Base-by-base conservation (phyloP, 805 yeast species). In the Danielozyma ontarioensis region DNA sequence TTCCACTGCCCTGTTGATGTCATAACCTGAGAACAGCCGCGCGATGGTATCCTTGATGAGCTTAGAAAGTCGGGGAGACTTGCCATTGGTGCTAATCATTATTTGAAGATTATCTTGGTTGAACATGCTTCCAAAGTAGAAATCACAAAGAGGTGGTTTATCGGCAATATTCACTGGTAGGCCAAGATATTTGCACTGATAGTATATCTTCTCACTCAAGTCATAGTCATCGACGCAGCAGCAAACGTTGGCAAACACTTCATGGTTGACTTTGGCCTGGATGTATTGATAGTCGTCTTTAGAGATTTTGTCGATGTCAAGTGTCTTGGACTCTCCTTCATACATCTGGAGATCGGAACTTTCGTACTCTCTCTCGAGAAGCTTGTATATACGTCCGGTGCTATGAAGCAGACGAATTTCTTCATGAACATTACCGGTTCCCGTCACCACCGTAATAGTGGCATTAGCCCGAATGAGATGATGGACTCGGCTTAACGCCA, bases 31-130 rank as follows among this genome's bases (percentile, higher is more conserved):
- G 30, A 65, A 62, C 34, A 62, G 64, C 35, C 72, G 68, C 15
- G 80, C 72, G 34, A 85, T 79, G 25, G 75, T 59, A 37, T 75
- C 70, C 41, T 64, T 66, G 36, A 67, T 63, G 33, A 64, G 42
- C 40, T 70, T 69, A 32, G 87, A 80, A 45, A 85, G 69, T 34
- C 93, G 59, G 1, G 95, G 95, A 2, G 89, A 80, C 46, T 78
- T 74, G 3, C 95, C 94, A 53, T 83, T 84, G 10, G 95, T 83
- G 25, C 86, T 76, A 11, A 85, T 81, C 89, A 85, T 80, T 25
- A 85, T 70, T 51, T 84, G 93, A 31, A 85, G 60, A 12, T 78
- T 75, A 12, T 89, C 93, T 42, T 74, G 74, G 48, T 83, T 70
- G 53, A 75, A 78, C 62, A 81, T 78, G 16, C 89, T 75, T 1